A percentile compares a stretch with the other conserved stretches of the same genome.
Evolutionary conservation across 352 stramenopile genomes (phyloP).

Genomic region (Phytophthora capsici): DNA sequence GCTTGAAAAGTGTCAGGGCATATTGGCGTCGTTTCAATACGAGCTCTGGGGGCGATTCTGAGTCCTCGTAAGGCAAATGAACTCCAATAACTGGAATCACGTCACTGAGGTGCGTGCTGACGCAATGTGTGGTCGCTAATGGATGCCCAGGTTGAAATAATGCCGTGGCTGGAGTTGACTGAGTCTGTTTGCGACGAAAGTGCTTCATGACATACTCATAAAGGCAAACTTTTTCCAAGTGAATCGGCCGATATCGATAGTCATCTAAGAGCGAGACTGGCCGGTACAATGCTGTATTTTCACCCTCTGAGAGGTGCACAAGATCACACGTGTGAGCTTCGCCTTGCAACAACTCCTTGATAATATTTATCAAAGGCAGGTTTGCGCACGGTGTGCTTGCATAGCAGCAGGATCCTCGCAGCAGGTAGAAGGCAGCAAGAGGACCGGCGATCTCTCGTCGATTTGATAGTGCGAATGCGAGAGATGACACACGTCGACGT

Average conservation of each 20-base stretch:
- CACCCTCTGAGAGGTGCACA: no score
- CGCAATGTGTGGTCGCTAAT: background rate
- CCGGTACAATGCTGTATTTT: background rate
- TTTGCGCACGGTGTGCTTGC: background rate
- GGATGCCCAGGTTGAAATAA: background rate
- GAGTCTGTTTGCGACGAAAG: no score
- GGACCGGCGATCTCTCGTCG: background rate
- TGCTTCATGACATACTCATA: background rate
- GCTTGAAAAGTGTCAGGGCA: no score
- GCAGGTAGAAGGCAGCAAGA: background rate
- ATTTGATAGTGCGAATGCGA: background rate
- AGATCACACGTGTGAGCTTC: background rate
- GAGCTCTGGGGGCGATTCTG: no score
- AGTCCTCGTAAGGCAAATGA: no score
- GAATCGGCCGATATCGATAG: no score
- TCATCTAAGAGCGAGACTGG: conserved; percentile 1
- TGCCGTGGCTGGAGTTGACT: background rate
- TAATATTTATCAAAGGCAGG: no score
- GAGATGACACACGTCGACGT: background rate
- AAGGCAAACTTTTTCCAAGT: no score
- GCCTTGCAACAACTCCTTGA: background rate
- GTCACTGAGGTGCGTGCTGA: background rate
- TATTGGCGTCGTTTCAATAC: no score
- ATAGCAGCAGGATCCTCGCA: background rate
- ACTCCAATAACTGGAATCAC: background rate